A percentile compares a stretch with the other conserved stretches of the same genome.
These are phyloP conservation scores for Colletotrichum higginsianum DNA, from an alignment of 2,329 filamentous ascomycete species.

Conservation along the genomic window DNA sequence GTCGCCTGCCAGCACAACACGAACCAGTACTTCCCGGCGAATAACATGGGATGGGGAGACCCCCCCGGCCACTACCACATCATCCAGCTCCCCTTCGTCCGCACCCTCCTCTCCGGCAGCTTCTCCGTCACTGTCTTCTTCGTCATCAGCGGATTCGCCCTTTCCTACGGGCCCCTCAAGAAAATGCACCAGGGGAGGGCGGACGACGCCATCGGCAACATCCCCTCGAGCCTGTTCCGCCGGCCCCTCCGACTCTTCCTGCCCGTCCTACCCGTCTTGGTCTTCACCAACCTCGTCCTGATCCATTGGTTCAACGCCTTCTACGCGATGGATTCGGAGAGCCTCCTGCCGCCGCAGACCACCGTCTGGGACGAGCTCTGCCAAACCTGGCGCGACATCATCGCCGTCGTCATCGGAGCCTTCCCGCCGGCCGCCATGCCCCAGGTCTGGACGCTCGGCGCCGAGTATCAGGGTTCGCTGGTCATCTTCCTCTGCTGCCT, in stretches of 20 bases:
- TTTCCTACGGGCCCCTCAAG: constrained; percentile 68
- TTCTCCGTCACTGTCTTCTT: constrained; percentile 74
- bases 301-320: constrained; percentile 63
- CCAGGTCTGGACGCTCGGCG: constrained; percentile 74
- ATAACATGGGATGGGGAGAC: background rate
- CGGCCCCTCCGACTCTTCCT: constrained; percentile 66
- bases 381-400: constrained; percentile 64
- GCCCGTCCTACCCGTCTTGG: constrained; percentile 48
- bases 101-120: constrained; percentile 68
- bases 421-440: constrained; percentile 62
- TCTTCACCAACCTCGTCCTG: constrained; percentile 48
- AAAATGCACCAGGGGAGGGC: constrained; percentile 55
- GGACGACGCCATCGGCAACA: constrained; percentile 58
- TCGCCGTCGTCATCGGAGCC: constrained; percentile 55
- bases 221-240: constrained; percentile 67
- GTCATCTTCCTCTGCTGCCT: constrained; percentile 69
- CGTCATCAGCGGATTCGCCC: constrained; percentile 74
- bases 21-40: background rate
- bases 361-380: constrained; percentile 58
- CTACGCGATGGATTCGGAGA: constrained; percentile 56
- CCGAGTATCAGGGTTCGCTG: constrained; percentile 72
- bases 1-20: background rate
- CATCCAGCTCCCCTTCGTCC: constrained; percentile 67
- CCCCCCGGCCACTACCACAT: background rate
- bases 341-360: background rate